A percentile compares a stretch with the other conserved stretches of the same genome.
Evolutionary conservation across 345 rosid species (phyloP).

Genomic region (Iberis pinnata): DNA sequence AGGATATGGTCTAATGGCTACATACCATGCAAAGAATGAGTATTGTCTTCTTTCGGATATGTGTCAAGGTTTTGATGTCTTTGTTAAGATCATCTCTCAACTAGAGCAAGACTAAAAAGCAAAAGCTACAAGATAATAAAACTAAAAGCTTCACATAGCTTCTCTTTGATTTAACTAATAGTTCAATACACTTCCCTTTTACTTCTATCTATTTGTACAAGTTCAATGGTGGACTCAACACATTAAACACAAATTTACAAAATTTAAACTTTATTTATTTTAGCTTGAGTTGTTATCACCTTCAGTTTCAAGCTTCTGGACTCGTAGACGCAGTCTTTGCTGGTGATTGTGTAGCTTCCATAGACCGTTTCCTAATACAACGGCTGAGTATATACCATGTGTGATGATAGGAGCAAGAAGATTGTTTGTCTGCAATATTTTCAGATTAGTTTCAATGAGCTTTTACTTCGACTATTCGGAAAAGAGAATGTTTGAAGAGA

Average conservation of each 20-base stretch:
- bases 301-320: constrained; percentile 50
- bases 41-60: constrained; percentile 85
- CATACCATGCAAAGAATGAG: constrained; percentile 94
- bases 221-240: constrained; percentile 19
- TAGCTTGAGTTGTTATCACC: constrained; percentile 21
- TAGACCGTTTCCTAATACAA: constrained; percentile 82
- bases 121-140: background rate
- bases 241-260: constrained; percentile 20
- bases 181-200: constrained; percentile 23
- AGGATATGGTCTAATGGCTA: constrained; percentile 94
- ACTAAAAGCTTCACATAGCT: constrained; percentile 14
- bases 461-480: background rate
- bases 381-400: constrained; percentile 82
- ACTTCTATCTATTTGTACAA: constrained; percentile 24
- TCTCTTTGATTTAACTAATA: constrained; percentile 10
- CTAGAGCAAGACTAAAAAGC: constrained; percentile 51
- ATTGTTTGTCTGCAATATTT: constrained; percentile 60
- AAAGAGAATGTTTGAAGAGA: background rate
- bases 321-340: constrained; percentile 55
- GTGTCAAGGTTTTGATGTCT: constrained; percentile 84
- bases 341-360: constrained; percentile 88
- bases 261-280: constrained; percentile 5
- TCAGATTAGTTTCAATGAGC: background rate
- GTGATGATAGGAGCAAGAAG: constrained; percentile 86
- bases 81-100: constrained; percentile 63